These are phyloP conservation scores for Lentinula edodes DNA, from an alignment of 768 basidiomycete species.

Conservation along the genomic window DNA sequence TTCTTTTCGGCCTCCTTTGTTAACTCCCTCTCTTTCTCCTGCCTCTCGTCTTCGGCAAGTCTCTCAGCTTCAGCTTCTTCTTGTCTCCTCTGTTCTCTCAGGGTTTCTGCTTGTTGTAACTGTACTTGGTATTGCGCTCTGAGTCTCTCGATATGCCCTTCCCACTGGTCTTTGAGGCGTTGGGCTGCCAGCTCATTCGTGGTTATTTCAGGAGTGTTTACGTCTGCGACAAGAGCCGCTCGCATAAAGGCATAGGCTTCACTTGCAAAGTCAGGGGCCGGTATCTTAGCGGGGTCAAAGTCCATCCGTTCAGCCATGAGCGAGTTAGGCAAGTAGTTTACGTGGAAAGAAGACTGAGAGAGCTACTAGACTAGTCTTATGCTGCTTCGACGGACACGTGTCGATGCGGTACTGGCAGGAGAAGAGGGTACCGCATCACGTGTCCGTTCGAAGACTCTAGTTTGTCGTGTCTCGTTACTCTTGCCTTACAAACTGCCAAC, in stretches of 20 bases:
- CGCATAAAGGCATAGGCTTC: neutral
- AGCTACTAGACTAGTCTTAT: no score
- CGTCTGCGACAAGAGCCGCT: neutral
- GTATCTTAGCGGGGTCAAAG: neutral
- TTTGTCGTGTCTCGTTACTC: neutral
- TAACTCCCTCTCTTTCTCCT: slow-evolving; percentile 17
- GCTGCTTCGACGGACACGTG: neutral
- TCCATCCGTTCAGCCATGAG: neutral
- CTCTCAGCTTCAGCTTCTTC: neutral
- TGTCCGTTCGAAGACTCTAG: slow-evolving; percentile 5
- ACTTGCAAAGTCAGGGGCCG: neutral
- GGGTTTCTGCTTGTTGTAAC: neutral
- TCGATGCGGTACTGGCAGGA: neutral
- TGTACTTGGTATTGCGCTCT: neutral
- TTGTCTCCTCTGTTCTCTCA: no score
- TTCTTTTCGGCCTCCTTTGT: slow-evolving; percentile 17
- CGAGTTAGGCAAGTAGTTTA: no score
- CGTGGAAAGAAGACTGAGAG: no score
- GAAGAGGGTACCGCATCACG: slow-evolving; percentile 1
- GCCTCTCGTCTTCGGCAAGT: no score
- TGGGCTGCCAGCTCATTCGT: slow-evolving; percentile 10
- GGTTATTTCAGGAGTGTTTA: neutral
- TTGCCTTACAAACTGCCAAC: no score
- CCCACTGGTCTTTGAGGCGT: neutral
- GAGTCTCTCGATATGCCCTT: neutral